These are phyloP conservation scores for Raffaelea deltoideospora DNA, from an alignment of 2,329 filamentous ascomycete genomes.

Conservation along the genomic window DNA sequence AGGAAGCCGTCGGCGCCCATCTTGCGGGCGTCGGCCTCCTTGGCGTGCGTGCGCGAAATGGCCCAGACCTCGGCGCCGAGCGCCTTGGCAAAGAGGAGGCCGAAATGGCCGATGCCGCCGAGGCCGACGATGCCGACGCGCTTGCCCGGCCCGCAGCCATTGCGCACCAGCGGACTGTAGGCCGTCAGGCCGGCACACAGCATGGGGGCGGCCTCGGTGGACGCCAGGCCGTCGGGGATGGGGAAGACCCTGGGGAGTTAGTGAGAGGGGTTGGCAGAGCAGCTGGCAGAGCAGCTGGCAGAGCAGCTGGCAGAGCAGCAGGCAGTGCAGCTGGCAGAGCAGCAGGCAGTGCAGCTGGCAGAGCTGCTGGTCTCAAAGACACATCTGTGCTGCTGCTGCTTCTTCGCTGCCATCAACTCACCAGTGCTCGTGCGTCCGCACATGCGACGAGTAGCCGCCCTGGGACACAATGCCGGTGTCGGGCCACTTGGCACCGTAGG, in stretches of 20 bases:
- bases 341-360: too few relatives aligned
- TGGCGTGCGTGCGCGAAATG: slow-evolving; percentile 43
- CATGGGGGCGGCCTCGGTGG: slow-evolving; percentile 57
- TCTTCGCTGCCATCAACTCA: too few relatives aligned
- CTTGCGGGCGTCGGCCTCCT: slow-evolving; percentile 41
- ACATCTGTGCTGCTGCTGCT: too few relatives aligned
- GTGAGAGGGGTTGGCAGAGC: too few relatives aligned
- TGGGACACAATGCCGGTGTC: slow-evolving; percentile 38
- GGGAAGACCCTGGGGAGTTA: slow-evolving; percentile 37
- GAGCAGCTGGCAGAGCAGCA: too few relatives aligned
- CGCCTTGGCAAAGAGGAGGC: slow-evolving; percentile 53
- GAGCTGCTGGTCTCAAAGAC: too few relatives aligned
- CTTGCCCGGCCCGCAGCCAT: slow-evolving; percentile 62
- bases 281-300: too few relatives aligned
- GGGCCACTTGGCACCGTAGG: slow-evolving; percentile 40
- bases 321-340: too few relatives aligned
- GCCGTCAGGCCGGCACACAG: slow-evolving; percentile 73
- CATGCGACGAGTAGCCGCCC: slow-evolving; percentile 33
- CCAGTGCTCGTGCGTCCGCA: slow-evolving; percentile 55
- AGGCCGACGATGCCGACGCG: slow-evolving; percentile 64
- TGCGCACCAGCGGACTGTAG: slow-evolving; percentile 62
- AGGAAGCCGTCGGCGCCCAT: slow-evolving; percentile 48
- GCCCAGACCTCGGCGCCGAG: slow-evolving; percentile 47
- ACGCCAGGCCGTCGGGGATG: slow-evolving; percentile 57
- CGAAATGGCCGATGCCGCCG: slow-evolving; percentile 59